These are phyloP conservation scores for Pseudogymnoascus sp. DNA, from an alignment of 2,329 filamentous ascomycete genomes.

Conservation along the genomic window DNA sequence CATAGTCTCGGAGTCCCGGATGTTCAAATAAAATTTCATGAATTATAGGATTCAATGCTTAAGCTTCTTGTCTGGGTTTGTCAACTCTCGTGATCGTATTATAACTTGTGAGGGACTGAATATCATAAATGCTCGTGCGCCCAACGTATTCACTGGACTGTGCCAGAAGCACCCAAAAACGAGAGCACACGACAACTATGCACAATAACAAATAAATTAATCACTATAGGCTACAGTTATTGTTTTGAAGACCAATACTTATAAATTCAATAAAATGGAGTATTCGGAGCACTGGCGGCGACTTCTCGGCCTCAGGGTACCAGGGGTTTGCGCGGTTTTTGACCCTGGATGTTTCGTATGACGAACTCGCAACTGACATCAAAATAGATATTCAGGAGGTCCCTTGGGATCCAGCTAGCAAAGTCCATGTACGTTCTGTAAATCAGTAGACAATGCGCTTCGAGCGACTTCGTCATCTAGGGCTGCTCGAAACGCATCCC, in stretches of 20 bases:
- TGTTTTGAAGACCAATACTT: background rate
- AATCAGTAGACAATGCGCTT: background rate
- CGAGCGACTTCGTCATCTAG: background rate
- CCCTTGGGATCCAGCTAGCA: background rate
- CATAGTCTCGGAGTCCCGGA: conserved; percentile 7
- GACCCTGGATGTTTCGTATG: background rate
- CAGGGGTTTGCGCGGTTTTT: background rate
- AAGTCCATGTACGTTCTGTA: background rate
- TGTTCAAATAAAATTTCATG: background rate
- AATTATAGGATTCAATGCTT: background rate
- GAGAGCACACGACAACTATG: background rate
- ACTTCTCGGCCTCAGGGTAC: background rate
- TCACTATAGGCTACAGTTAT: background rate
- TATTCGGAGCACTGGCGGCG: background rate
- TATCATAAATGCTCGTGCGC: background rate
- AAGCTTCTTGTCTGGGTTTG: background rate
- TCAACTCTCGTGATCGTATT: background rate
- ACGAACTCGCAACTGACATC: background rate
- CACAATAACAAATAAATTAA: background rate
- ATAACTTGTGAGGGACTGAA: background rate
- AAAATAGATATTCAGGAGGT: conserved; percentile 3
- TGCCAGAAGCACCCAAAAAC: background rate
- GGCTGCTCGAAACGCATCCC: background rate
- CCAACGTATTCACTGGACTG: background rate
- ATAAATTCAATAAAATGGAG: background rate